These are phyloP conservation scores for Marchantia polymorpha DNA, from an alignment of 225 moss, liverwort and hornwort species.

Conservation along the genomic window DNA sequence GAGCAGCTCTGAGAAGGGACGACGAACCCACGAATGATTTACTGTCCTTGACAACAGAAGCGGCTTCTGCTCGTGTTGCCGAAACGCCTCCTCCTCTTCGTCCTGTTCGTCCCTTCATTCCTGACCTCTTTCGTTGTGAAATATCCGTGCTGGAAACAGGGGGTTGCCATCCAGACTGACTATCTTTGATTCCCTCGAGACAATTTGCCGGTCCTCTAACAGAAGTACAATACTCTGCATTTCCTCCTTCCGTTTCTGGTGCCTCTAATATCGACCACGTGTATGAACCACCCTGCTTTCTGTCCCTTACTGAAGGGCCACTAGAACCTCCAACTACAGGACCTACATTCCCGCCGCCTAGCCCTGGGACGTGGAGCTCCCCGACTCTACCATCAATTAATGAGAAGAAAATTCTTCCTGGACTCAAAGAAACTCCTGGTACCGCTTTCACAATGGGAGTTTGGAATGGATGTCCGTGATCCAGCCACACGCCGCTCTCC, in stretches of 20 bases:
- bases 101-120: slow-evolving; percentile 29
- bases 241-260: slow-evolving; percentile 50
- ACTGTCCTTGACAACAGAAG: background rate
- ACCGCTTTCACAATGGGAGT: slow-evolving; percentile 36
- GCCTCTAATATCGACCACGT: slow-evolving; percentile 45
- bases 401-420: slow-evolving; percentile 37
- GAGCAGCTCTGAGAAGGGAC: slow-evolving; percentile 22
- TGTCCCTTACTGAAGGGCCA: slow-evolving; percentile 25
- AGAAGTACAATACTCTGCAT: slow-evolving; percentile 44
- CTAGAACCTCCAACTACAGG: slow-evolving; percentile 13
- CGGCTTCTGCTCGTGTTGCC: background rate
- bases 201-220: slow-evolving; percentile 38
- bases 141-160: slow-evolving; percentile 38
- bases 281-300: slow-evolving; percentile 28
- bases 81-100: slow-evolving; percentile 29
- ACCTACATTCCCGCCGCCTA: slow-evolving; percentile 44
- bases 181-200: slow-evolving; percentile 41
- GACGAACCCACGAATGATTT: slow-evolving; percentile 12
- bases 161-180: slow-evolving; percentile 42
- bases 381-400: slow-evolving; percentile 43
- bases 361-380: slow-evolving; percentile 38
- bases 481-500: slow-evolving; percentile 40
- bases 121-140: slow-evolving; percentile 26
- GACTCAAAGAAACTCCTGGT: slow-evolving; percentile 38
- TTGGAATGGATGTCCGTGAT: slow-evolving; percentile 48